Evolutionary conservation across 495 filamentous ascomycete genomes (phyloP).

Genomic region (Darksidea phi): DNA sequence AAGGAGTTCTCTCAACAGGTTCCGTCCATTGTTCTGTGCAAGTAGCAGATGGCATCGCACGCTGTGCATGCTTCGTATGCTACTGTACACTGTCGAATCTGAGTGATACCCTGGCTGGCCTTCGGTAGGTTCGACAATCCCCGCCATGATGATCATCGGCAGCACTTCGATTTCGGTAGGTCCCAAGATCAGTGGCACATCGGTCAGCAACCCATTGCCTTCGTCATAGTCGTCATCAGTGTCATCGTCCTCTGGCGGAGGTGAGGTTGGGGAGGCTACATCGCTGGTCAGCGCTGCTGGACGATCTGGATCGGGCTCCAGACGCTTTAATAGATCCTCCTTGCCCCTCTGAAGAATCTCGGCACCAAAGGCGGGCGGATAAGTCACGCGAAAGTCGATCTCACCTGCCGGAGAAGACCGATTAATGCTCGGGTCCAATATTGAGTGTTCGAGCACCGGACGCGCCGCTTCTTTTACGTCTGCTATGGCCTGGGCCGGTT

Average conservation of each 20-base stretch:
- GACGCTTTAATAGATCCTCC: slow-evolving; percentile 43
- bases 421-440: slow-evolving; percentile 17
- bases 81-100: slow-evolving; percentile 52
- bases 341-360: slow-evolving; percentile 44
- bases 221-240: slow-evolving; percentile 70
- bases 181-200: slow-evolving; percentile 89
- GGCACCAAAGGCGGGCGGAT: slow-evolving; percentile 39
- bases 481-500: not conserved
- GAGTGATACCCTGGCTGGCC: slow-evolving; percentile 52
- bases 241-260: slow-evolving; percentile 60
- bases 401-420: slow-evolving; percentile 35
- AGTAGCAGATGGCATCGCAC: slow-evolving; percentile 84
- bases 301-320: slow-evolving; percentile 37
- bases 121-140: slow-evolving; percentile 58
- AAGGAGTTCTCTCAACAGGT: slow-evolving; percentile 81
- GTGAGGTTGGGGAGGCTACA: slow-evolving; percentile 38
- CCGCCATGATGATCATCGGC: slow-evolving; percentile 90
- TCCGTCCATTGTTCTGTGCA: slow-evolving; percentile 80
- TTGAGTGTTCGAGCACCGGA: slow-evolving; percentile 6
- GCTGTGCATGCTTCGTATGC: slow-evolving; percentile 74
- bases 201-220: slow-evolving; percentile 75
- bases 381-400: slow-evolving; percentile 41
- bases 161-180: slow-evolving; percentile 91
- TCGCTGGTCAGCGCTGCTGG: slow-evolving; percentile 27
- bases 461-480: slow-evolving; percentile 2